Evolutionary conservation across 352 stramenopile species (phyloP).

Genomic region (Elongisporangium senticosum): DNA sequence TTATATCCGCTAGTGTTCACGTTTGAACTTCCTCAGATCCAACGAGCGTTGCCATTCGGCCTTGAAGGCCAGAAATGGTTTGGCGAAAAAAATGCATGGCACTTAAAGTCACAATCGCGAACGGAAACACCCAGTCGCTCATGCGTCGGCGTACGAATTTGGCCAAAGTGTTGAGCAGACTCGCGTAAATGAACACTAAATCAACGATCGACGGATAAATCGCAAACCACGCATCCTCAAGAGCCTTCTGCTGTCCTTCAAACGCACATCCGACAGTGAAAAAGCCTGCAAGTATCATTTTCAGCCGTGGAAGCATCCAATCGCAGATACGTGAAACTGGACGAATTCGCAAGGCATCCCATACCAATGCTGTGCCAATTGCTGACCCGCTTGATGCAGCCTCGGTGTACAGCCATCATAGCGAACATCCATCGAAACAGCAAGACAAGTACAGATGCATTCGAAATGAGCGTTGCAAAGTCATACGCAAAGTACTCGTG

Average conservation of each 20-base stretch:
- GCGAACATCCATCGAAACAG: conserved; percentile 5
- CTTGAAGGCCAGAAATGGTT: not conserved
- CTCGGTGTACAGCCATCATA: conserved; percentile 1
- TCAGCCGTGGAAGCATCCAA: conserved; percentile 15
- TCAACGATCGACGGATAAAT: conserved; percentile 26
- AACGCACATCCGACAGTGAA: conserved; percentile 16
- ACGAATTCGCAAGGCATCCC: conserved; percentile 8
- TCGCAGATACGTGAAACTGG: conserved; percentile 12
- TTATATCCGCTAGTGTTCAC: too few species aligned
- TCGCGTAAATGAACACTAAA: conserved; percentile 20
- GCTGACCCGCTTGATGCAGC: not conserved
- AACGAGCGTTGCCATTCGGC: too few species aligned
- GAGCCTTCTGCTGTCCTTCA: conserved; percentile 14
- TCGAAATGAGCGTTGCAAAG: conserved; percentile 4
- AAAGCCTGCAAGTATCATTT: conserved; percentile 18
- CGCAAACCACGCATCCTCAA: conserved; percentile 21
- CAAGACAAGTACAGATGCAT: not conserved
- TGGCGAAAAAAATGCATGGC: conserved; percentile 10
- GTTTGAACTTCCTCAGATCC: too few species aligned
- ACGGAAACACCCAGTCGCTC: conserved; percentile 20
- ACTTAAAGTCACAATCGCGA: conserved; percentile 13
- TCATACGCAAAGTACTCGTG: conserved; percentile 1
- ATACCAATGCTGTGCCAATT: conserved; percentile 8
- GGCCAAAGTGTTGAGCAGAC: conserved; percentile 14
- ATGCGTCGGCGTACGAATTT: conserved; percentile 11